Base-by-base conservation (phyloP, 2,329 filamentous ascomycete genomes). In the Cordyceps cicadae region DNA sequence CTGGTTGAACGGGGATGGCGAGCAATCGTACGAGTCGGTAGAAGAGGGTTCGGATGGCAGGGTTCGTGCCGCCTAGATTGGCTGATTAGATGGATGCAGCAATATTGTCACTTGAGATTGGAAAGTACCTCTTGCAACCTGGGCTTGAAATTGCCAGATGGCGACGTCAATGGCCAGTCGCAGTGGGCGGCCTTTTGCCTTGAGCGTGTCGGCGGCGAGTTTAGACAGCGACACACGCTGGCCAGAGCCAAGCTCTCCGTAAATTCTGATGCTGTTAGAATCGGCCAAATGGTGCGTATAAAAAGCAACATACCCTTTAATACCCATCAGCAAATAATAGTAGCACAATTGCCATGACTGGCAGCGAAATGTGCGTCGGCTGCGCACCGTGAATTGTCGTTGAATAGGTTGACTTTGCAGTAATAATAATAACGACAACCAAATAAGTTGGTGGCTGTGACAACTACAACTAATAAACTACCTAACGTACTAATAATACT, bases 61-160 rank as follows among this genome's bases (percentile, higher is more conserved):
- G 93, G 67, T 97, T 97, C 12, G 87, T 86, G 62, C 94, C 94
- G 52, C 93, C 87, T 85, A 53, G 4, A 24, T 15, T 4, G 41
- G 55, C 66, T 54, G 66, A 65, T 53, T 29, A 48, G 37, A 17
- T n/a, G 24, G 24, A n/a, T 45, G 43, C 7, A 45, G 5, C 43
- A 45, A 41, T 4, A 24, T 24, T 4, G 2, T 24, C 24, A 24
- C 24, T 24, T 24, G 24, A 24, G n/a, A 24, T 14, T 41, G 17
- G 17, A 45, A 17, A 19, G 37, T 68, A 83, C 85, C 91, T 76
- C 86, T 86, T 19, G 89, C 89, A 15, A 90, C 87, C 70, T 96
- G 92, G 14, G 87, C 87, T 70, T 99, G 94, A 70, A 96, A 97
- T 50, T 96, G 88, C 94, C 94, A 99, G 70, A 99, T 97, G 3